A percentile compares a stretch with the other conserved stretches of the same genome.
Evolutionary conservation across 1,284 basidiomycete genomes (phyloP).

Genomic region (Trametes hirsuta): DNA sequence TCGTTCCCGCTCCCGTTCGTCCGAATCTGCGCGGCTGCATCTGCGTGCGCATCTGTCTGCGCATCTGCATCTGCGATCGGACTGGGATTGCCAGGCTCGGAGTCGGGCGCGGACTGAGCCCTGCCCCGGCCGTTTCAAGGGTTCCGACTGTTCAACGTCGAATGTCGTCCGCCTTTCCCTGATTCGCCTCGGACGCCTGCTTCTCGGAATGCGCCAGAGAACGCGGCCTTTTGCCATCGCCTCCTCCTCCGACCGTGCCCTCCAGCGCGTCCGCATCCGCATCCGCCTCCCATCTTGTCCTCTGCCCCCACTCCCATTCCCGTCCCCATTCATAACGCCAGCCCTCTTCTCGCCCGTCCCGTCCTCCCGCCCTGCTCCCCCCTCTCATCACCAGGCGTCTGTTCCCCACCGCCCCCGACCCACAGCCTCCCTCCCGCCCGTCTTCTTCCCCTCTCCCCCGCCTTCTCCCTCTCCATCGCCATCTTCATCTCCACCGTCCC

Average conservation of each 20-base stretch:
- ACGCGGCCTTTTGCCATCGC: slow-evolving; percentile 16
- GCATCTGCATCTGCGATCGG: not conserved
- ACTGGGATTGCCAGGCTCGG: slow-evolving; percentile 6
- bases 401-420: slow-evolving; percentile 1
- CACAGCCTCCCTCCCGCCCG: not conserved
- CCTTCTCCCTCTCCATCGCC: not conserved
- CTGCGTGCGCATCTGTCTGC: not conserved
- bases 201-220: slow-evolving; percentile 21
- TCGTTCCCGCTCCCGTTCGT: too few species aligned
- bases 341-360: slow-evolving; percentile 3
- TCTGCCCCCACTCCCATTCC: slow-evolving; percentile 5
- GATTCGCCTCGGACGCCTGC: slow-evolving; percentile 7
- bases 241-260: slow-evolving; percentile 10
- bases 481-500: slow-evolving; percentile 1
- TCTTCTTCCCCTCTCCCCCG: not conserved
- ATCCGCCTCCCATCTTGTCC: slow-evolving; percentile 8
- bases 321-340: slow-evolving; percentile 11
- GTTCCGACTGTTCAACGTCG: slow-evolving; percentile 3
- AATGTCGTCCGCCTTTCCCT: slow-evolving; percentile 7
- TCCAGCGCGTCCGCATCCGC: not conserved
- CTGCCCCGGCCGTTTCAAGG: slow-evolving; percentile 15
- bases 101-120: not conserved
- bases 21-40: not conserved
- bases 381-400: slow-evolving; percentile 2
- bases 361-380: slow-evolving; percentile 2